Conservation (phyloP, 306 rosid genomes). For the Begonia loranthoides region DNA sequence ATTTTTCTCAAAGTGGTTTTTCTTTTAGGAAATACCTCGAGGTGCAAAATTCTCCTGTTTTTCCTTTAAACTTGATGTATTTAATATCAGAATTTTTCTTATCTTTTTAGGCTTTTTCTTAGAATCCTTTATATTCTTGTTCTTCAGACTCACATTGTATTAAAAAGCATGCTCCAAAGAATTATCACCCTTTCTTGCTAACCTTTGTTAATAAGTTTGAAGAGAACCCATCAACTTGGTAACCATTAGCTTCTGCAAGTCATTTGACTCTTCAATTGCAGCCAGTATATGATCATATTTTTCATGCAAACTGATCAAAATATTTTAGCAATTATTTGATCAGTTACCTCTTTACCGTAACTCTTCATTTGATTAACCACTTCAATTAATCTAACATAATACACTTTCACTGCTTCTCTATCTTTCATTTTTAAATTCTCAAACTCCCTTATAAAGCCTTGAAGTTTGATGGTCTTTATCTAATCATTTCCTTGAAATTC, state of each 20-base stretch:
- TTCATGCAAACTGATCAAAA: not conserved
- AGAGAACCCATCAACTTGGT: not conserved
- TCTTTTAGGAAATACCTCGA: not conserved
- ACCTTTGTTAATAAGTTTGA: slow-evolving; percentile 1
- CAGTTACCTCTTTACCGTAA: not conserved
- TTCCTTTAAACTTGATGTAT: not conserved
- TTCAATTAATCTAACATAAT: too few species aligned
- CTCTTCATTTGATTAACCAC: not conserved
- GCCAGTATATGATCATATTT: not conserved
- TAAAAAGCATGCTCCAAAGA: slow-evolving; percentile 1
- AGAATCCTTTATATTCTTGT: not conserved
- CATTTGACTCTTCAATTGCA: slow-evolving; percentile 2
- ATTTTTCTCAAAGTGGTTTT: not conserved
- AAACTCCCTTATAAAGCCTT: too few species aligned
- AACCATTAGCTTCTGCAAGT: not conserved
- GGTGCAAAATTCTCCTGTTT: not conserved
- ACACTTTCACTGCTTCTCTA: too few species aligned
- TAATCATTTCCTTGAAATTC: too few species aligned
- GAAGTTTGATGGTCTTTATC: not conserved
- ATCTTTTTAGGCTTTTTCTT: not conserved
- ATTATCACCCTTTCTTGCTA: not conserved
- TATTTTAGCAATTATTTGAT: not conserved
- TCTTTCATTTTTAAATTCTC: too few species aligned
- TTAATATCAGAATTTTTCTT: too few species aligned
- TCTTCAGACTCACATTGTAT: not conserved